Conservation (phyloP, 495 filamentous ascomycete species). For the Penicillium ucsense region DNA sequence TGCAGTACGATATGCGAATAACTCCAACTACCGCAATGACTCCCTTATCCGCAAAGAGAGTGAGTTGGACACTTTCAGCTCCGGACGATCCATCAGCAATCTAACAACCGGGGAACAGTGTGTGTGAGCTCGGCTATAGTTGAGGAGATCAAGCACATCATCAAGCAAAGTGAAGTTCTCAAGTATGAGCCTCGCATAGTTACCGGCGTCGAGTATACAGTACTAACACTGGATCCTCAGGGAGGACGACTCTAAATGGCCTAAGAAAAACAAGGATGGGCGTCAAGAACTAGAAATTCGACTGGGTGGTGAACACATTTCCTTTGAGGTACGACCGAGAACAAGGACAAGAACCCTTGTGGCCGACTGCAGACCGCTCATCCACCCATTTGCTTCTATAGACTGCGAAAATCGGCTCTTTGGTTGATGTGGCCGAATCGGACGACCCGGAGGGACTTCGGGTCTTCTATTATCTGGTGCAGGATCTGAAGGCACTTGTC, state of each 20-base stretch:
- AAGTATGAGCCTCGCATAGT: constrained; percentile 49
- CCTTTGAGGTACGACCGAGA: constrained; percentile 65
- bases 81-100: not conserved
- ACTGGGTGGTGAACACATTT: constrained; percentile 91
- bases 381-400: constrained; percentile 21
- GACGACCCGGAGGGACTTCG: constrained; percentile 91
- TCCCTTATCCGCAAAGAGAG: constrained; percentile 99
- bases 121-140: constrained; percentile 91
- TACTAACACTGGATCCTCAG: constrained; percentile 31
- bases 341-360: not conserved
- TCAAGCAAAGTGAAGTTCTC: constrained; percentile 96
- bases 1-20: constrained; percentile 94
- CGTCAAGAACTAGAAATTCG: constrained; percentile 95
- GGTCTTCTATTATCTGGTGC: constrained; percentile 99
- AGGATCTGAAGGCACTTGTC: constrained; percentile 92
- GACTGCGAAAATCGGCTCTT: constrained; percentile 97
- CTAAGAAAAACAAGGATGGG: constrained; percentile 98
- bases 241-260: constrained; percentile 99
- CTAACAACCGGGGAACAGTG: constrained; percentile 51
- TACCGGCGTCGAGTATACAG: too few species aligned
- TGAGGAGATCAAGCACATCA: constrained; percentile 88
- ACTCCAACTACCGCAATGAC: constrained; percentile 99
- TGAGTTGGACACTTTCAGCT: constrained; percentile 37
- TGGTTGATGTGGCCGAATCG: constrained; percentile 94
- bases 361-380: not conserved